Evolutionary conservation across 257 asterid species (phyloP).

Genomic region (Vinca minor): DNA sequence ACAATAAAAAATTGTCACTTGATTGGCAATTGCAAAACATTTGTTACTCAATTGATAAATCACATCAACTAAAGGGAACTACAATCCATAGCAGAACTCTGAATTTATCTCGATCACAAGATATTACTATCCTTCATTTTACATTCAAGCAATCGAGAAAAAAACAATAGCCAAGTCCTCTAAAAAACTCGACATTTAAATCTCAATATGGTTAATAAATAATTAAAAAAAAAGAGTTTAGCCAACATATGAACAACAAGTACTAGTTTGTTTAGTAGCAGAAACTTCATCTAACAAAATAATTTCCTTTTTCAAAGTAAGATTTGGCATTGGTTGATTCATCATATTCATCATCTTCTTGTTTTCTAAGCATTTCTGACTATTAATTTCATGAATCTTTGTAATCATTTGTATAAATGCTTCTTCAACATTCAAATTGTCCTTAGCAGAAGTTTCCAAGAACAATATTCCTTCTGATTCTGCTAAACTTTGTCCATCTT

Average conservation of each 20-base stretch:
- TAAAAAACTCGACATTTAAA: not conserved
- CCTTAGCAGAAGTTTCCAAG: slow-evolving; percentile 83
- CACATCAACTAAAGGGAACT: too few species aligned
- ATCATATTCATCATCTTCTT: slow-evolving; percentile 24
- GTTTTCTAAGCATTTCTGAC: slow-evolving; percentile 45
- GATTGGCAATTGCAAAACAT: too few species aligned
- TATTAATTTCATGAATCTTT: slow-evolving; percentile 45
- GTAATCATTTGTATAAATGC: slow-evolving; percentile 67
- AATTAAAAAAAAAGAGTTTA: not conserved
- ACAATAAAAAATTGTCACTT: too few species aligned
- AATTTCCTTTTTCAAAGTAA: slow-evolving; percentile 45
- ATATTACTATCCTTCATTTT: too few species aligned
- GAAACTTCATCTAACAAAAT: slow-evolving; percentile 60
- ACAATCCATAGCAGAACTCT: too few species aligned
- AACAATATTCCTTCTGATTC: slow-evolving; percentile 54
- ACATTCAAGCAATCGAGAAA: too few species aligned
- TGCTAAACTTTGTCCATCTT: slow-evolving; percentile 68
- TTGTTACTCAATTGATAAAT: too few species aligned
- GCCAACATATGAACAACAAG: slow-evolving; percentile 43
- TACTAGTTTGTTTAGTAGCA: slow-evolving; percentile 53
- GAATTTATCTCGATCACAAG: too few species aligned
- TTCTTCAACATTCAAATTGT: slow-evolving; percentile 72
- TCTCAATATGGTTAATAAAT: too few species aligned
- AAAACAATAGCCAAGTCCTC: too few species aligned
- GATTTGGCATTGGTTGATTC: slow-evolving; percentile 16